Evolutionary conservation across 768 basidiomycete genomes (phyloP).

Genomic region (Trametes meyenii): DNA sequence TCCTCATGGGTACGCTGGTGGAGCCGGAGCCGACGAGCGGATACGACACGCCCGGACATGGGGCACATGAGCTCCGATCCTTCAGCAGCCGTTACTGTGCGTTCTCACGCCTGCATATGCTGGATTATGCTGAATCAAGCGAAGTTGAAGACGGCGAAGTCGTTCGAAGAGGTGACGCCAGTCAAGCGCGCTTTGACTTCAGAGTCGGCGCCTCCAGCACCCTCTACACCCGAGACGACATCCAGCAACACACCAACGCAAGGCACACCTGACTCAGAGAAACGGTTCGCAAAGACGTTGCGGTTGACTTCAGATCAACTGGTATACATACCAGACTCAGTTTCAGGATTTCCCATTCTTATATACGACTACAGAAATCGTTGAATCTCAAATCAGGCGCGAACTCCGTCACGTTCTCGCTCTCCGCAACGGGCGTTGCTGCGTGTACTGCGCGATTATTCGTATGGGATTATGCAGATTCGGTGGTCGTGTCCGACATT

Average conservation of each 20-base stretch:
- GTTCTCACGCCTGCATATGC: neutral
- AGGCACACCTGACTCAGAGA: conserved; percentile 25
- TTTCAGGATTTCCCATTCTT: neutral
- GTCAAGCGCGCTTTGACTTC: conserved; percentile 10
- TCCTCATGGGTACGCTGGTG: conserved; percentile 88
- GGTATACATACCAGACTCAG: conserved; percentile 40
- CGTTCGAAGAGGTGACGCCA: neutral
- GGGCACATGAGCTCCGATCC: conserved; percentile 25
- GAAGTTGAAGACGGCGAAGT: conserved; percentile 1
- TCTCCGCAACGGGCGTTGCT: conserved; percentile 78
- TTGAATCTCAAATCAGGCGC: conserved; percentile 83
- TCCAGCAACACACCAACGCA: conserved; percentile 1
- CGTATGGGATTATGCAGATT: conserved; percentile 91
- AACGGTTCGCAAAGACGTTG: conserved; percentile 88
- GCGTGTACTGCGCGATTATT: conserved; percentile 94
- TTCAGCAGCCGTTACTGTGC: conserved; percentile 1
- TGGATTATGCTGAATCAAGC: neutral
- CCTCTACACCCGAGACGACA: conserved; percentile 4
- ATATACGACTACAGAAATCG: conserved; percentile 59
- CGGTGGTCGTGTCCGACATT: conserved; percentile 93
- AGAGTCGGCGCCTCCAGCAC: conserved; percentile 12
- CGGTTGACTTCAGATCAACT: conserved; percentile 94
- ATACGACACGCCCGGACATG: conserved; percentile 25
- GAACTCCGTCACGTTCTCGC: conserved; percentile 91
- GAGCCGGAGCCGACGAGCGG: conserved; percentile 53